These are phyloP conservation scores for Aspergillus unguis DNA, from an alignment of 2,329 filamentous ascomycete species.

Conservation along the genomic window DNA sequence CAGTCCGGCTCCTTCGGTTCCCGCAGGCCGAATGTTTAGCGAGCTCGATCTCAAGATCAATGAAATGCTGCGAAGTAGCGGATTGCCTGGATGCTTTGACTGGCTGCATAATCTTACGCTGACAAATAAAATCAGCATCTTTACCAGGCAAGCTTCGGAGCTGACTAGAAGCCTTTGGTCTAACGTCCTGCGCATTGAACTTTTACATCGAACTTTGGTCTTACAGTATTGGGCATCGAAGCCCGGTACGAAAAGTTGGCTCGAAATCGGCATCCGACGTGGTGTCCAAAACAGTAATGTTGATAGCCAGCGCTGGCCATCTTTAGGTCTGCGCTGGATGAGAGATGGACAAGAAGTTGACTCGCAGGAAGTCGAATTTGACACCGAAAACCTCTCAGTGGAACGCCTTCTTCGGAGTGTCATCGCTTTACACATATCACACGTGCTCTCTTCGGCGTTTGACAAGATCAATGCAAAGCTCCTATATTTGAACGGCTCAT, in stretches of 20 bases:
- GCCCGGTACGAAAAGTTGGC: slow-evolving; percentile 76
- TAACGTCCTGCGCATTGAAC: slow-evolving; percentile 71
- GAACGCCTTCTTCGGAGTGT: slow-evolving; percentile 71
- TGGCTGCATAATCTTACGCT: slow-evolving; percentile 84
- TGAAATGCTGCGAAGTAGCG: slow-evolving; percentile 63
- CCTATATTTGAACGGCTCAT: slow-evolving; percentile 59
- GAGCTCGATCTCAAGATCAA: slow-evolving; percentile 72
- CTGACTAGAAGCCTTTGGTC: slow-evolving; percentile 72
- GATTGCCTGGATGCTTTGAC: slow-evolving; percentile 76
- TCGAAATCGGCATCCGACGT: slow-evolving; percentile 70
- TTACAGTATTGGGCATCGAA: slow-evolving; percentile 86
- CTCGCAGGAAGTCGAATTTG: slow-evolving; percentile 63
- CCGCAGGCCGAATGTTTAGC: slow-evolving; percentile 59
- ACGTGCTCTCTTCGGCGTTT: slow-evolving; percentile 67
- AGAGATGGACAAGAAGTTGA: slow-evolving; percentile 73
- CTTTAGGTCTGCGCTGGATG: slow-evolving; percentile 67
- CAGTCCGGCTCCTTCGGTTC: slow-evolving; percentile 63
- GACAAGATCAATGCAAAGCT: slow-evolving; percentile 57
- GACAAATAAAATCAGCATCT: slow-evolving; percentile 83
- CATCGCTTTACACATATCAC: slow-evolving; percentile 70
- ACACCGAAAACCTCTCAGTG: slow-evolving; percentile 66
- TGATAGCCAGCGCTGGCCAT: slow-evolving; percentile 24
- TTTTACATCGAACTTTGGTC: slow-evolving; percentile 74
- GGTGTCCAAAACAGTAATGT: slow-evolving; percentile 16
- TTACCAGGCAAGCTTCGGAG: slow-evolving; percentile 71